Conservation (phyloP, 2,329 filamentous ascomycete genomes). For the Cucurbitaria berberidis region DNA sequence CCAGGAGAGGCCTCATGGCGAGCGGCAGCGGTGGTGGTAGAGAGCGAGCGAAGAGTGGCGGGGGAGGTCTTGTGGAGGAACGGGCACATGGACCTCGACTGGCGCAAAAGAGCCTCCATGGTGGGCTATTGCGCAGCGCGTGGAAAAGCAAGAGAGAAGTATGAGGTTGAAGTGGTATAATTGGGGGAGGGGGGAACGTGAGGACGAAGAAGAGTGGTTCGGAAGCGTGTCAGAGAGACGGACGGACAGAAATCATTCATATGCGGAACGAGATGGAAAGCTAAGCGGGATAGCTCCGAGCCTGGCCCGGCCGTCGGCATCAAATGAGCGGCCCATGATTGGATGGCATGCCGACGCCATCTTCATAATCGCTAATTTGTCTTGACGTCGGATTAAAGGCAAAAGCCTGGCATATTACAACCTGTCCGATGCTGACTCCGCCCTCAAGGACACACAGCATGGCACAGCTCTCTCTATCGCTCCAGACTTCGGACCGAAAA, state of each 20-base stretch:
- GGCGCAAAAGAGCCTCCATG: conserved; percentile 94
- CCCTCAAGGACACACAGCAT: too few species aligned
- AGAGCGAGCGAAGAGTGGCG: conserved; percentile 87
- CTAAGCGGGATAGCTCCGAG: conserved; percentile 10
- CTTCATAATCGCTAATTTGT: conserved; percentile 27
- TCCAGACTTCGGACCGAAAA: too few species aligned
- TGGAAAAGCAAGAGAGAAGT: background rate
- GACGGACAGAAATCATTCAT: conserved; percentile 33
- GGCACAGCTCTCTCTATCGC: too few species aligned
- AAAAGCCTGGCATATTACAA: background rate
- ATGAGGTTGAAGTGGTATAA: background rate
- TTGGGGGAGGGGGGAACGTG: background rate
- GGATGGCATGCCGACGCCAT: conserved; percentile 25
- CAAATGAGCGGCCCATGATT: conserved; percentile 33
- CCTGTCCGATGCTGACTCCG: background rate
- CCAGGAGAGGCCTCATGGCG: conserved; percentile 73
- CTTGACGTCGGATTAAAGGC: too few species aligned
- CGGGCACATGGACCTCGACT: conserved; percentile 96
- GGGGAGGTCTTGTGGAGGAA: conserved; percentile 96
- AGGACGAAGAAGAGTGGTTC: conserved; percentile 4
- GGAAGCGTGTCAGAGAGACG: conserved; percentile 15
- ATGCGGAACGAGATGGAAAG: conserved; percentile 21
- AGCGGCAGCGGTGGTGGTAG: conserved; percentile 71
- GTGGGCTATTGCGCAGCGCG: conserved; percentile 26
- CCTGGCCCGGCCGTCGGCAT: conserved; percentile 24